Evolutionary conservation across 1,139 yeast genomes (phyloP), one percentile per base, ranked within the genome.

Genomic region (Suhomyces bribrorum): DNA sequence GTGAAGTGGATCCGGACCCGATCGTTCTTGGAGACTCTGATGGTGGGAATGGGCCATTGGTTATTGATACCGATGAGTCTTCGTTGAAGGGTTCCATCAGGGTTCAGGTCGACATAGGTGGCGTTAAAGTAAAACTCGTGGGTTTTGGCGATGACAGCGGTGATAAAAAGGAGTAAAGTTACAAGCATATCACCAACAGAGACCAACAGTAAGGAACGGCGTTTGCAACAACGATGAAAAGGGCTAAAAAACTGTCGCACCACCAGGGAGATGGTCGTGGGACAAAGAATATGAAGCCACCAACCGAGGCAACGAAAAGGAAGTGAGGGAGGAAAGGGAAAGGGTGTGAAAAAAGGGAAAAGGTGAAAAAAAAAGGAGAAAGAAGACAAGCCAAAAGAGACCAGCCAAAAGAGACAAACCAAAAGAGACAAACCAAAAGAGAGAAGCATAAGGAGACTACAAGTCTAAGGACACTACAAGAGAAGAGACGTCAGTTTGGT

Each of bases 11-110:
- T 53, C 40, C 75, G 63, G 8, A 85, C 73, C 15, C 83, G 64
- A 51, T 85, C 92, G 38, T 84, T 80, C 45, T 73, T 74, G 43
- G 75, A 66, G n/a, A 80, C 81, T 44, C 81, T 75, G 26, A 85
- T 75, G 25, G 74, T 75, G 5, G 94, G 94, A 37, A 81, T 66
- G 7, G 94, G 94, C 88, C 89, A 84, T 30, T 77, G 57, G 30
- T 79, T 81, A 54, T 85, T 83, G 54, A 81, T 77, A 1, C 87
- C 87, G 47, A 85, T 77, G 53, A 83, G 79, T 27, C 62, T 56
- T 51, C 79, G 68, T 38, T 61, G 69, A 36, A 53, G 54, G 17
- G 61, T 57, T 12, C 86, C 86, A 56, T 83, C 90, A n/a, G 89
- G 88, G 49, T 79, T 80, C 15, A 78, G 82, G 25, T 56, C 54